Percentiles rank a stretch among this genome's conserved stretches.
These are phyloP conservation scores for Berkeleyomyces basicola DNA, from an alignment of 2,329 filamentous ascomycete genomes.

Conservation along the genomic window DNA sequence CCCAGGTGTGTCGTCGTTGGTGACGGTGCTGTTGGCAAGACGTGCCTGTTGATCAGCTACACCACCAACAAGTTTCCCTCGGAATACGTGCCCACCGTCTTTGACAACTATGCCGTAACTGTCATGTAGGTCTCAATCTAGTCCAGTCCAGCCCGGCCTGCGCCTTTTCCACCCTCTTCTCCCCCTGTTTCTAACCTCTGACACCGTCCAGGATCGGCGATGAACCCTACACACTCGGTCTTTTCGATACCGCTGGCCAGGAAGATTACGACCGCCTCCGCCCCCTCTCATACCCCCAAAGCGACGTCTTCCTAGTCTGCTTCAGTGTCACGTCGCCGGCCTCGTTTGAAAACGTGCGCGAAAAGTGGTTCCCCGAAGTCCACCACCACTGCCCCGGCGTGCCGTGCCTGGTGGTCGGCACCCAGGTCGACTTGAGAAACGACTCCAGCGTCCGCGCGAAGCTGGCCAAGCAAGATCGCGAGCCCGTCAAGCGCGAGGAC, in stretches of 20 bases:
- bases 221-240: slow-evolving; percentile 89
- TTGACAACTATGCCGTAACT: slow-evolving; percentile 99
- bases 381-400: slow-evolving; percentile 97
- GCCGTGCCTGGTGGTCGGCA: slow-evolving; percentile 93
- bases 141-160: slow-evolving; percentile 8
- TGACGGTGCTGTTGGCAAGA: slow-evolving; percentile 98
- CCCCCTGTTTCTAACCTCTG: background rate
- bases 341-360: slow-evolving; percentile 96
- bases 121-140: slow-evolving; percentile 65
- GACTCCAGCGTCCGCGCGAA: slow-evolving; percentile 79
- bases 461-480: slow-evolving; percentile 90
- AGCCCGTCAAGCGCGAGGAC: slow-evolving; percentile 77
- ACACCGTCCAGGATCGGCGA: slow-evolving; percentile 71
- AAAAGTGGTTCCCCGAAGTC: slow-evolving; percentile 98
- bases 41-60: slow-evolving; percentile 96
- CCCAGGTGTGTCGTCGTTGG: slow-evolving; percentile 92
- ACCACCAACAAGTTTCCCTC: slow-evolving; percentile 99
- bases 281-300: slow-evolving; percentile 93
- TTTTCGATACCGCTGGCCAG: slow-evolving; percentile 97
- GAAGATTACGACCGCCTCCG: slow-evolving; percentile 98
- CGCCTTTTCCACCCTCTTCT: background rate
- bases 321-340: slow-evolving; percentile 96
- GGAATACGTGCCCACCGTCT: slow-evolving; percentile 98
- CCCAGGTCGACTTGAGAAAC: slow-evolving; percentile 89
- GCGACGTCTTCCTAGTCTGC: slow-evolving; percentile 96